Percentiles rank a stretch among this genome's conserved stretches.
These are phyloP conservation scores for Talaromyces verruculosus DNA, from an alignment of 2,329 filamentous ascomycete species.

Conservation along the genomic window DNA sequence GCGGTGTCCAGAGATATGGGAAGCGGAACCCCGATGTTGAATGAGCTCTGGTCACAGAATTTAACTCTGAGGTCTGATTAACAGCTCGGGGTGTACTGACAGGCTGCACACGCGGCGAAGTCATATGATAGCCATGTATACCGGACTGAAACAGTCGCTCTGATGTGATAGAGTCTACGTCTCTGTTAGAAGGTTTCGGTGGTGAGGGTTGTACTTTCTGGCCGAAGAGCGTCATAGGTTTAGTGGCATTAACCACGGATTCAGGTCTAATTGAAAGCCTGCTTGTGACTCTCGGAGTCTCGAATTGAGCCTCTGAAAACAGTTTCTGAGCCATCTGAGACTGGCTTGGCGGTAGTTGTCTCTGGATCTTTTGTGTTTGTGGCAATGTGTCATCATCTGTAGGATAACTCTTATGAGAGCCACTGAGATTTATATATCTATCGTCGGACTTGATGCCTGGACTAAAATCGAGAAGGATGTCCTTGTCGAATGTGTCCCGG, in stretches of 20 bases:
- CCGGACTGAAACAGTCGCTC: neutral
- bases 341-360: conserved; percentile 10
- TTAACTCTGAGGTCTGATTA: neutral
- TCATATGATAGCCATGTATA: neutral
- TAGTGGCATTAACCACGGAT: neutral
- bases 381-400: conserved; percentile 16
- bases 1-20: conserved; percentile 11
- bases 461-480: neutral
- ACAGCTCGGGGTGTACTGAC: neutral
- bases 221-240: conserved; percentile 2
- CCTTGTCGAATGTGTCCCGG: neutral
- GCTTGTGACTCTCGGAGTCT: neutral
- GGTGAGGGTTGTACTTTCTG: conserved; percentile 2
- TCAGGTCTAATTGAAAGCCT: neutral
- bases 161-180: neutral
- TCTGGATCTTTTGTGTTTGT: conserved; percentile 15
- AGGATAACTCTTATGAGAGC: neutral
- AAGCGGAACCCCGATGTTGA: conserved; percentile 6
- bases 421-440: neutral
- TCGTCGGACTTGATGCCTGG: neutral
- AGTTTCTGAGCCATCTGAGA: neutral
- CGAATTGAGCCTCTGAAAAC: neutral
- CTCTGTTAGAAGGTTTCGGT: neutral
- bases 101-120: neutral
- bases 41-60: neutral